phyloP scores from a whole-genome alignment of 2,329 filamentous ascomycete genomes.

The Microsporum audouinii region DNA sequence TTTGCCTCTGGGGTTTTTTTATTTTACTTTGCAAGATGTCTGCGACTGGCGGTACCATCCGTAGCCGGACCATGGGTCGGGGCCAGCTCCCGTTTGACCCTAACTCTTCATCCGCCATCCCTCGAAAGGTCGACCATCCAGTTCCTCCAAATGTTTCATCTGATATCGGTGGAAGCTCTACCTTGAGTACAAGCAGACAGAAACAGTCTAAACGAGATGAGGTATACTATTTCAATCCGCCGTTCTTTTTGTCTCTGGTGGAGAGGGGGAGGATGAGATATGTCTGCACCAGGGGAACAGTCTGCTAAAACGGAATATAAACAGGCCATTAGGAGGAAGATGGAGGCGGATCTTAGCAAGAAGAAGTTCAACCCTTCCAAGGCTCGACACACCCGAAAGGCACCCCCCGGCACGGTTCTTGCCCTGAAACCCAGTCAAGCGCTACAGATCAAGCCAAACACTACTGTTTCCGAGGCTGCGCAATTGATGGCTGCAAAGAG shows the following conservation, averaged over 20 bases:
- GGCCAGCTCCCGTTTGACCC: slow-evolving; percentile 42
- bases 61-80: slow-evolving; percentile 43
- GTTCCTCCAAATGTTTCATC: slow-evolving; percentile 33
- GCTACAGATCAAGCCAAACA: slow-evolving; percentile 91
- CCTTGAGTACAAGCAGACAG: slow-evolving; percentile 83
- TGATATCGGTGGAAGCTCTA: slow-evolving; percentile 48
- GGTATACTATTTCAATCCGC: slow-evolving; percentile 45
- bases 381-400: slow-evolving; percentile 78
- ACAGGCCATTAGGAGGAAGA: slow-evolving; percentile 89
- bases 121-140: slow-evolving; percentile 45
- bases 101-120: slow-evolving; percentile 49
- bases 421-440: slow-evolving; percentile 90
- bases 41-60: slow-evolving; percentile 44
- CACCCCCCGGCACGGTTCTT: slow-evolving; percentile 88
- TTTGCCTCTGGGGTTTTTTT: background rate
- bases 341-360: slow-evolving; percentile 95
- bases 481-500: slow-evolving; percentile 98
- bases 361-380: slow-evolving; percentile 73
- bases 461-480: slow-evolving; percentile 87
- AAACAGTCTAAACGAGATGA: slow-evolving; percentile 98
- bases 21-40: slow-evolving; percentile 40
- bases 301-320: slow-evolving; percentile 16
- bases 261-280: background rate
- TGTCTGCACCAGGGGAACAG: slow-evolving; percentile 6
- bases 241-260: background rate